These are phyloP conservation scores for Rhynchospora pubera DNA, from an alignment of 176 grass and related monocot species.

Conservation along the genomic window DNA sequence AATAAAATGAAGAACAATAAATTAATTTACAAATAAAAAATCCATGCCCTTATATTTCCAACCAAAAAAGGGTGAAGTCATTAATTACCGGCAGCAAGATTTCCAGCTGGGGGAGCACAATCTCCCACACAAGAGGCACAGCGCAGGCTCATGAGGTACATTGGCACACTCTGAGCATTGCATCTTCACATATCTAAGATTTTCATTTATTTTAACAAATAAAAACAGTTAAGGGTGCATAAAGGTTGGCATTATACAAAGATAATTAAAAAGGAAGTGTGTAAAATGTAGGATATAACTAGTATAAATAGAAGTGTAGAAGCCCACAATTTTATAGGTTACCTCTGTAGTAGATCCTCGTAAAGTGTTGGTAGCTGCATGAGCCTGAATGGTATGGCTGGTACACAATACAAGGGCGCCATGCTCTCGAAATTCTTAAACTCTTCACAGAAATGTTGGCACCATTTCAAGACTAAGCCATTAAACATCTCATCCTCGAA, in stretches of 20 bases:
- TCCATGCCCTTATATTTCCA: background rate
- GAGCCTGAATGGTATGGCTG: conserved; percentile 74
- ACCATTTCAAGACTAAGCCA: conserved; percentile 69
- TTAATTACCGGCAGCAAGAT: conserved; percentile 70
- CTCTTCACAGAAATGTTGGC: conserved; percentile 74
- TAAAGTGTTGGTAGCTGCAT: conserved; percentile 80
- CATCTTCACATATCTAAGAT: conserved; percentile 76
- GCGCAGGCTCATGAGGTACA: conserved; percentile 82
- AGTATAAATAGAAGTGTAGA: background rate
- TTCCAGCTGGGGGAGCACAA: conserved; percentile 85
- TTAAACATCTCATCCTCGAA: conserved; percentile 61
- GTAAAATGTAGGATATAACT: background rate
- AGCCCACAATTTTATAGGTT: background rate
- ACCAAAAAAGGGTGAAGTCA: conserved; percentile 15
- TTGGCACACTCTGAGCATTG: conserved; percentile 60
- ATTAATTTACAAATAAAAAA: background rate
- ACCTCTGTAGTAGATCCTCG: conserved; percentile 76
- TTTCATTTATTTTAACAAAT: background rate
- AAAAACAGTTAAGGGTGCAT: background rate
- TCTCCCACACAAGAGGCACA: conserved; percentile 89
- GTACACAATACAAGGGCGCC: conserved; percentile 49
- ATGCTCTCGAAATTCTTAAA: conserved; percentile 35
- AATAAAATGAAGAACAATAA: conserved; percentile 14
- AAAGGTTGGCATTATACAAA: background rate
- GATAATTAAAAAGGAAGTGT: background rate